These are phyloP conservation scores for Agrostemma githago DNA, from an alignment of 148 eudicot species.

Conservation along the genomic window DNA sequence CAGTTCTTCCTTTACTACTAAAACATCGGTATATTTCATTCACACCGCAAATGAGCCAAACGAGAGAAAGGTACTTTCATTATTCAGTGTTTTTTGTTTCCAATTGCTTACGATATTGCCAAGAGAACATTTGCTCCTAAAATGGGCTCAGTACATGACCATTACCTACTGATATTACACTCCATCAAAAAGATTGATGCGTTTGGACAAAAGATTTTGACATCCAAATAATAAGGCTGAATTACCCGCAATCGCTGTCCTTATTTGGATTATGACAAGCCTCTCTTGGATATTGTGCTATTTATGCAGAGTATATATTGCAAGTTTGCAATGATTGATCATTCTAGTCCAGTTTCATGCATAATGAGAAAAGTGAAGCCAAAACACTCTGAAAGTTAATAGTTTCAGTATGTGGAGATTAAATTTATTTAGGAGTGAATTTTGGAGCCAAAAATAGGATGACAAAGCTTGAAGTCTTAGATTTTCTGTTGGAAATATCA, in stretches of 20 bases:
- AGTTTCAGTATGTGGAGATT: not conserved
- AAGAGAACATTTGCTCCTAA: not conserved
- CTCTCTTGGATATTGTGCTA: not conserved
- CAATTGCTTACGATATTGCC: not conserved
- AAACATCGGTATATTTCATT: slow-evolving; percentile 85
- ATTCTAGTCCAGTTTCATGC: not conserved
- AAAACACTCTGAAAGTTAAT: not conserved
- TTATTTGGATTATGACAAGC: not conserved
- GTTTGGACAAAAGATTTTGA: not conserved
- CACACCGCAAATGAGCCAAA: slow-evolving; percentile 97
- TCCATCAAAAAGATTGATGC: not conserved
- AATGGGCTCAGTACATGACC: not conserved
- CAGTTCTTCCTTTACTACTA: slow-evolving; percentile 75
- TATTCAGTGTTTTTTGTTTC: not conserved
- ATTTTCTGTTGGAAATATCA: no score
- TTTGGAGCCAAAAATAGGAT: no score
- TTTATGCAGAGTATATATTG: not conserved
- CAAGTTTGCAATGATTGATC: not conserved
- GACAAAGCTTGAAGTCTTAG: no score
- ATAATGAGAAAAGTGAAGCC: not conserved
- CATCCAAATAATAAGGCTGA: not conserved
- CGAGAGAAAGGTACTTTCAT: slow-evolving; percentile 72
- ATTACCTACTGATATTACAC: not conserved
- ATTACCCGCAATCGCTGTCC: not conserved
- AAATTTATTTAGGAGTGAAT: no score